These are phyloP conservation scores for Buddleja alternifolia DNA, from an alignment of 257 asterid genomes.

Conservation along the genomic window DNA sequence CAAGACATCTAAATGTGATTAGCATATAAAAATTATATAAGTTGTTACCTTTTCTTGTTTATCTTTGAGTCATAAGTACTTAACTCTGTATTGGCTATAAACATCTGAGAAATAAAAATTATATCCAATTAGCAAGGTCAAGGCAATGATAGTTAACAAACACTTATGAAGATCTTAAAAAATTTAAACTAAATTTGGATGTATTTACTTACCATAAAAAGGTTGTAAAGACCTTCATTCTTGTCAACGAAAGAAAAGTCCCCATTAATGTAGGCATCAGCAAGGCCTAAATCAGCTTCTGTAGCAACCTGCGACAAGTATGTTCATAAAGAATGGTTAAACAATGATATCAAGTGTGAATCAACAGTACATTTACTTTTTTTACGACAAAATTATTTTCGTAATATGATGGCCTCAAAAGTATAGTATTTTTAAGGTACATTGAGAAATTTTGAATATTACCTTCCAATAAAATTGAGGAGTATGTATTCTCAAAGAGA, in stretches of 20 bases:
- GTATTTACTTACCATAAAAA: slow-evolving; percentile 52
- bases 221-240: slow-evolving; percentile 61
- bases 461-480: slow-evolving; percentile 92
- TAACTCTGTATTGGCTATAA: slow-evolving; percentile 60
- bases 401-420: background rate
- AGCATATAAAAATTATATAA: background rate
- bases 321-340: too few relatives aligned
- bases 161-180: too few relatives aligned
- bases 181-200: background rate
- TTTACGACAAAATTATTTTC: too few relatives aligned
- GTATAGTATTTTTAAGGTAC: too few relatives aligned
- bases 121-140: slow-evolving; percentile 23
- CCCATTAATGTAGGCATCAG: slow-evolving; percentile 82
- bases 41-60: slow-evolving; percentile 53
- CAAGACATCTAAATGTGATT: background rate
- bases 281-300: slow-evolving; percentile 78
- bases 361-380: too few relatives aligned
- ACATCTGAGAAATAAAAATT: slow-evolving; percentile 44
- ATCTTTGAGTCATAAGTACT: slow-evolving; percentile 41
- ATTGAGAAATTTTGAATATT: background rate
- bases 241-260: slow-evolving; percentile 72
- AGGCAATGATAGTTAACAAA: too few relatives aligned
- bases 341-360: background rate
- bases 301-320: slow-evolving; percentile 58
- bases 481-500: slow-evolving; percentile 57